Base-by-base conservation (phyloP, 805 yeast species). In the Sungouiozyma ichnusensis region DNA sequence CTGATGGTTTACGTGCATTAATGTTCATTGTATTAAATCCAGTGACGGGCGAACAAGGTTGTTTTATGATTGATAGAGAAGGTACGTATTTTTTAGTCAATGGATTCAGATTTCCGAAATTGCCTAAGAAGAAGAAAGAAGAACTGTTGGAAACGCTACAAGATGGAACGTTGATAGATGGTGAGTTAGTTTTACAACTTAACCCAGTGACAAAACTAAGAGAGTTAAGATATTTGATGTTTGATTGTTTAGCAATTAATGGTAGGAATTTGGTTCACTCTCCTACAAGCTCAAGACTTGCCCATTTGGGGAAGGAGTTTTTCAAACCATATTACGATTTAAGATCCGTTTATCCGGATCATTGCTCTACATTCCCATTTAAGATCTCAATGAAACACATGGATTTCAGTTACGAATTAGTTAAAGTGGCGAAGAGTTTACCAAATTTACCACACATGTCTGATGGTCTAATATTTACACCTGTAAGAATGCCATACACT, bases 401-500 rank as follows among this genome's bases (percentile, higher is more conserved):
- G 97, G 79, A 84, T 35, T 76, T 79, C 48, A 74, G 95, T 6
- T 85, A 82, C 57, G 81, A 82, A 41, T 74, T 94, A 11, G 74
- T 76, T 32, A 81, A 78, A 53, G 86, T 90, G 8, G 79, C 87
- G 43, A 69, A 78, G 32, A 79, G 77, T 52, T 69, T 85, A 62
- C 78, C 79, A 35, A 72, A 76, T 40, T 68, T 90, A 38, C 84
- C 85, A 18, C 97, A 92, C 63, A 82, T 84, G 44, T 79, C 92
- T 3, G 99, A 92, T 65, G 99, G 99, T 1, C 71, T 92, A 20
- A 85, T 92, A 46, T 85, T 87, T 61, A 92, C 99, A 2, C 85
- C 95, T 49, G 82, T 94, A 36, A 85, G 78, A 41, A 76, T 90
- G 1, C 94, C 95, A 0, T 92, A 92, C 63, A 69, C 76, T 2